A percentile compares a stretch with the other conserved stretches of the same genome.
phyloP scores from a whole-genome alignment of 495 filamentous ascomycete genomes.

The Cenococcum geophilum region DNA sequence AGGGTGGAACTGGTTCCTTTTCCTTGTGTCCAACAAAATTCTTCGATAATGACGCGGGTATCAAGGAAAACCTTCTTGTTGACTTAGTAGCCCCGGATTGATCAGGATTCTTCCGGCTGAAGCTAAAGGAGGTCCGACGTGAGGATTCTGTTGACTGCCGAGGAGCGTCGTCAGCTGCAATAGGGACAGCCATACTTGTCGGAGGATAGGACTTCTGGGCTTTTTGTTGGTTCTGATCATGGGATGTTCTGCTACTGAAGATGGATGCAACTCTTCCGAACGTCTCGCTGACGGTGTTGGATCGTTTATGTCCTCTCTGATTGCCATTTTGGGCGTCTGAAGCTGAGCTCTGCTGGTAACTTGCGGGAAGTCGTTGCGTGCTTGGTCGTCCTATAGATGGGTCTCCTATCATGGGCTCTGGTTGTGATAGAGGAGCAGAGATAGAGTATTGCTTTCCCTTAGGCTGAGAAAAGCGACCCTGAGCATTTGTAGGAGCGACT shows the following conservation, averaged over 20 bases:
- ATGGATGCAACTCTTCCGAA: conserved; percentile 28
- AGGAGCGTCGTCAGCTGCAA: conserved; percentile 68
- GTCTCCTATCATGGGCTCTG: conserved; percentile 16
- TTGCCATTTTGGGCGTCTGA: conserved; percentile 5
- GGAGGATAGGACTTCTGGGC: conserved; percentile 43
- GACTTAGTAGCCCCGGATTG: conserved; percentile 49
- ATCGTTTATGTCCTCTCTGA: conserved; percentile 25
- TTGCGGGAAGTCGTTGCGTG: conserved; percentile 17
- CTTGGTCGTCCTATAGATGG: conserved; percentile 25
- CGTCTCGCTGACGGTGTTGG: conserved; percentile 31
- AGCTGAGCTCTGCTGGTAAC: conserved; percentile 3
- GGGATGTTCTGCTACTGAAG: conserved; percentile 21
- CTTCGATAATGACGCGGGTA: conserved; percentile 70
- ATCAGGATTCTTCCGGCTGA: conserved; percentile 60
- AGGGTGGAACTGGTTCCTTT: conserved; percentile 29
- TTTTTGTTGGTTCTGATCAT: conserved; percentile 41
- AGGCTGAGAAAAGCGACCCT: conserved; percentile 86
- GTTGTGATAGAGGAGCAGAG: conserved; percentile 50
- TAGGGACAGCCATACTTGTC: conserved; percentile 52
- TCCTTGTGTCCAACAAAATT: conserved; percentile 28
- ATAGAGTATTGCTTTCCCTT: conserved; percentile 70
- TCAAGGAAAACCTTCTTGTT: conserved; percentile 66
- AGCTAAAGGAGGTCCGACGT: conserved; percentile 68
- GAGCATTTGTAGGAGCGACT: conserved; percentile 81
- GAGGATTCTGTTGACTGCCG: conserved; percentile 76